phyloP scores from a whole-genome alignment of 2,329 filamentous ascomycete genomes.

The Fusarium caatingaense region DNA sequence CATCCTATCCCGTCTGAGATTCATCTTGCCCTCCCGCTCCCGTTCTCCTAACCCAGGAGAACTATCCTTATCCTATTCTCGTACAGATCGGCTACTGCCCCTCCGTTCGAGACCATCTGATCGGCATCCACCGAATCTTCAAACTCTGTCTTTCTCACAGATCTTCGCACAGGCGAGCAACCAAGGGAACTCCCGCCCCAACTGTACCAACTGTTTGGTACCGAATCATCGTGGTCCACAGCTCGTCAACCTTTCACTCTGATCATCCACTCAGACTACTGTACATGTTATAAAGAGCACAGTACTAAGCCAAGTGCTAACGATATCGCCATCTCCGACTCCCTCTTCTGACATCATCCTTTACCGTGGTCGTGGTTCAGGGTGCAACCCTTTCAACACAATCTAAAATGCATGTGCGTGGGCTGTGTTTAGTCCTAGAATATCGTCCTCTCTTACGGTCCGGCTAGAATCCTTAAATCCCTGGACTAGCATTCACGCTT shows the following conservation, averaged over 20 bases:
- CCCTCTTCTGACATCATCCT: conserved; percentile 3
- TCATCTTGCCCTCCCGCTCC: conserved; percentile 5
- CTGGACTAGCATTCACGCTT: background rate
- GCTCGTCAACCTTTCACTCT: background rate
- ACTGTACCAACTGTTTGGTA: conserved; percentile 33
- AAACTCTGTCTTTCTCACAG: conserved; percentile 9
- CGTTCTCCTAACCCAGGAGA: conserved; percentile 30
- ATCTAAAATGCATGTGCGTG: background rate
- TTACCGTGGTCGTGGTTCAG: background rate
- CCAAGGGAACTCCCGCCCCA: conserved; percentile 24
- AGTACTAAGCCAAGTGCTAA: background rate
- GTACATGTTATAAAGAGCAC: background rate
- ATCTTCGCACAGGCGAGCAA: conserved; percentile 15
- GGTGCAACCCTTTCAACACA: background rate
- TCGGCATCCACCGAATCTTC: conserved; percentile 24
- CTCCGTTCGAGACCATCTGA: conserved; percentile 36
- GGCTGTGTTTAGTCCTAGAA: background rate
- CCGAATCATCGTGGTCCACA: conserved; percentile 5
- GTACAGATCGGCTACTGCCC: conserved; percentile 16
- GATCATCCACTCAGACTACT: background rate
- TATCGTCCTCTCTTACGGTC: background rate
- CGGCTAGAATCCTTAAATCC: background rate
- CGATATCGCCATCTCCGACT: background rate
- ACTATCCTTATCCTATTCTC: conserved; percentile 5
- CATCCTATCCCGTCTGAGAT: conserved; percentile 20